Evolutionary conservation across 2,329 filamentous ascomycete species (phyloP).

Genomic region (Aspergillus glaucus): DNA sequence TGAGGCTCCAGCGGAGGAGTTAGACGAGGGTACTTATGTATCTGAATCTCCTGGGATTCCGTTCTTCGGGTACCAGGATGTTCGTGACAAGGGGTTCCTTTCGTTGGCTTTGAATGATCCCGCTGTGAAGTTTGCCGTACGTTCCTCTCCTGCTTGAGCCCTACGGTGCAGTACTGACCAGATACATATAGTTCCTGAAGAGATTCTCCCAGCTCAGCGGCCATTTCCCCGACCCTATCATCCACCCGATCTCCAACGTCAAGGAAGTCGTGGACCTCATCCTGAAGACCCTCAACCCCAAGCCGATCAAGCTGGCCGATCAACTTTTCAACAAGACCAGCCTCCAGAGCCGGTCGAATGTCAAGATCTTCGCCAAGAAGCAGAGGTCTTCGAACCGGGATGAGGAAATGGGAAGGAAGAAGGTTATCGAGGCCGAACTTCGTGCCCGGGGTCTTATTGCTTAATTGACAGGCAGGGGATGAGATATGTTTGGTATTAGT

Average conservation of each 20-base stretch:
- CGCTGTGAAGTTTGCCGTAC: conserved; percentile 66
- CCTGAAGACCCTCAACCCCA: conserved; percentile 24
- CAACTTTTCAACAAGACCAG: conserved; percentile 44
- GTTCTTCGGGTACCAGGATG: conserved; percentile 18
- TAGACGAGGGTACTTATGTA: conserved; percentile 15
- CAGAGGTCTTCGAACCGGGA: conserved; percentile 68
- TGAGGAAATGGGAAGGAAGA: conserved; percentile 66
- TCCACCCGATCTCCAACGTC: conserved; percentile 52
- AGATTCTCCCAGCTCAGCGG: conserved; percentile 77
- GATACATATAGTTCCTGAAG: conserved; percentile 61
- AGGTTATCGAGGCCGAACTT: conserved; percentile 69
- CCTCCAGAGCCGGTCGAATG: conserved; percentile 58
- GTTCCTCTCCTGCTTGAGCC: conserved; percentile 26
- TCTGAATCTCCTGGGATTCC: conserved; percentile 11
- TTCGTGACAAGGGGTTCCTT: conserved; percentile 51
- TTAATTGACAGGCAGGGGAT: conserved; percentile 5
- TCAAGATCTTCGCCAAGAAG: conserved; percentile 59
- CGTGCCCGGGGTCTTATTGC: conserved; percentile 56
- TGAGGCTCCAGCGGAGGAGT: conserved; percentile 6
- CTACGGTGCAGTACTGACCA: neutral
- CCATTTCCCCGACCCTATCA: conserved; percentile 63
- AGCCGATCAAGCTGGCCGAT: conserved; percentile 55
- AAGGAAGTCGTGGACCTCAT: conserved; percentile 51
- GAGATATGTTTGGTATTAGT: neutral
- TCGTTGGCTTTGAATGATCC: conserved; percentile 51